Percentiles rank a stretch among this genome's conserved stretches.
Evolutionary conservation across 257 asterid species (phyloP).

Genomic region (Catharanthus roseus): DNA sequence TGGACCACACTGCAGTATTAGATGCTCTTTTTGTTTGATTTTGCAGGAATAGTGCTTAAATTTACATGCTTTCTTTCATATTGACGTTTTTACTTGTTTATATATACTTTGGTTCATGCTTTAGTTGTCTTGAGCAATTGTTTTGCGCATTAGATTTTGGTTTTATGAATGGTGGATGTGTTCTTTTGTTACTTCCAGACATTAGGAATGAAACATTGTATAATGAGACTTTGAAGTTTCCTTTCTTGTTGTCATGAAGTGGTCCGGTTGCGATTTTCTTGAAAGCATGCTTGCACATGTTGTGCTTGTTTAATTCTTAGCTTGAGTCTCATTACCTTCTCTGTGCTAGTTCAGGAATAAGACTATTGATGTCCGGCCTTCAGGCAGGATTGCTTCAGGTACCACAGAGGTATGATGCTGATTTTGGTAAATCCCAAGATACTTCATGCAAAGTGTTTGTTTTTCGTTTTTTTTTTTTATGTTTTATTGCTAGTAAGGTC

Average conservation of each 20-base stretch:
- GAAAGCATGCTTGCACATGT: not conserved
- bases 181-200: not conserved
- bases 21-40: not conserved
- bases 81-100: not conserved
- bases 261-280: not conserved
- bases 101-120: not conserved
- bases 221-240: not conserved
- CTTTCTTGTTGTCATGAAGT: not conserved
- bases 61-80: not conserved
- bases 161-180: not conserved
- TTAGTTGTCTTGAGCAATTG: not conserved
- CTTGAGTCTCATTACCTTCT: not conserved
- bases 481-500: not conserved
- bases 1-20: not conserved
- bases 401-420: constrained; percentile 52
- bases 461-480: not conserved
- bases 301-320: not conserved
- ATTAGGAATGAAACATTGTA: not conserved
- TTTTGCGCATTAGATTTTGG: not conserved
- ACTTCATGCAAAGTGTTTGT: not conserved
- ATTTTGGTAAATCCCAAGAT: not conserved
- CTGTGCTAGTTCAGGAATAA: constrained; percentile 40
- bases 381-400: constrained; percentile 70
- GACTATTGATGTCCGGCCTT: constrained; percentile 43
- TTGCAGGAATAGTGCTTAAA: constrained; percentile 37